Percentiles rank a stretch among this genome's conserved stretches.
phyloP scores from a whole-genome alignment of 352 stramenopile genomes.

The Blastocystis sp. region DNA sequence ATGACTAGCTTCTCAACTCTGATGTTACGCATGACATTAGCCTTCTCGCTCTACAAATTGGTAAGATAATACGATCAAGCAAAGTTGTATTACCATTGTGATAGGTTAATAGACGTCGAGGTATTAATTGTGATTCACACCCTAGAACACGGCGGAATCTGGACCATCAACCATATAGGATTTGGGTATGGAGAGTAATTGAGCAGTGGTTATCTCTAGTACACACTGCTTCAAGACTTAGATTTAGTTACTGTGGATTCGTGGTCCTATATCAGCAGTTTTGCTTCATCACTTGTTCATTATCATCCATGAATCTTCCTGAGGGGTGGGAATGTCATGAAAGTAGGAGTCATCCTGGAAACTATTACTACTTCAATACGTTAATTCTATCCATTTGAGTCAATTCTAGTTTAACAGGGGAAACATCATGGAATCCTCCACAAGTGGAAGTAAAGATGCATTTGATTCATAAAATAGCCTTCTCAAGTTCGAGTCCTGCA shows the following conservation, averaged over 20 bases:
- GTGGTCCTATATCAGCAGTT: background rate
- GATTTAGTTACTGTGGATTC: background rate
- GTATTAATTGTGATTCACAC: background rate
- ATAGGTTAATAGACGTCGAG: background rate
- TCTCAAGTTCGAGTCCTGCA: conserved; percentile 75
- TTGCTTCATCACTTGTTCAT: background rate
- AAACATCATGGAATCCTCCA: background rate
- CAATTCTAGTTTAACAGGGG: conserved; percentile 16
- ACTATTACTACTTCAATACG: conserved; percentile 80
- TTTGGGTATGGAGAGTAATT: background rate
- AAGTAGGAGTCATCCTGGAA: conserved; percentile 81
- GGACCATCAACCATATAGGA: background rate
- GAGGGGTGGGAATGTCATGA: conserved; percentile 81
- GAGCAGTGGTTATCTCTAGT: background rate
- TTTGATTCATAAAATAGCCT: background rate
- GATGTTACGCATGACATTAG: conserved; percentile 95
- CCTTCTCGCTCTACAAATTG: conserved; percentile 70
- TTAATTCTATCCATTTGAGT: conserved; percentile 74
- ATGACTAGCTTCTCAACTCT: conserved; percentile 98
- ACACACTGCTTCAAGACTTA: too few species aligned
- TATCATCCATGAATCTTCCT: conserved; percentile 34
- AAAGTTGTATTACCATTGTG: conserved; percentile 7
- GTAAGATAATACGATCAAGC: background rate
- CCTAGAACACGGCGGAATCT: background rate
- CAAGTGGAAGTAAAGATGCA: conserved; percentile 9